A percentile compares a stretch with the other conserved stretches of the same genome.
Conservation (phyloP, 768 basidiomycete genomes). For the Daedalea quercina region DNA sequence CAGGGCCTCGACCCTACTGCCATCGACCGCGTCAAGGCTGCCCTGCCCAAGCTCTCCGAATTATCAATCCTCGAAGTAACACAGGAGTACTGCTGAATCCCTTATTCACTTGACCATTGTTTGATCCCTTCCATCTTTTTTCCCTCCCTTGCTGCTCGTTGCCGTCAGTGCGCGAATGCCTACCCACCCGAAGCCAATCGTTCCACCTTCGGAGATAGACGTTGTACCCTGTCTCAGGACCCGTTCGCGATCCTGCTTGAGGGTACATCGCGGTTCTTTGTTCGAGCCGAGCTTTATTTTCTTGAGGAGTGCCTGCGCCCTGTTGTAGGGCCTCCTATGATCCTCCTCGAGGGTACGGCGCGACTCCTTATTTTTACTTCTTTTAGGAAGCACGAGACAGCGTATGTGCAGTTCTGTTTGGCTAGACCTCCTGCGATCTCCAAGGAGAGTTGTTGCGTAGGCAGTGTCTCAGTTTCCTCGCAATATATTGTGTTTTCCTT, state of each 20-base stretch:
- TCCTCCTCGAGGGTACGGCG: constrained; percentile 52
- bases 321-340: constrained; percentile 23
- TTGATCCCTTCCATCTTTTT: neutral
- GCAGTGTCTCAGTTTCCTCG: too few species aligned
- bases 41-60: neutral
- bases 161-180: neutral
- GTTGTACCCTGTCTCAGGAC: neutral
- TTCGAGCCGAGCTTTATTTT: too few species aligned
- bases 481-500: too few species aligned
- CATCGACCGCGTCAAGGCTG: neutral
- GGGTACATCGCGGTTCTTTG: neutral
- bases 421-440: too few species aligned
- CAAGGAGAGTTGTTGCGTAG: too few species aligned
- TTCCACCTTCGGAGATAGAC: neutral
- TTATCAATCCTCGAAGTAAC: neutral
- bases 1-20: neutral
- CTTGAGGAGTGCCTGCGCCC: too few species aligned
- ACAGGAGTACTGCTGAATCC: neutral
- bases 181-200: neutral
- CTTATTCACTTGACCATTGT: too few species aligned
- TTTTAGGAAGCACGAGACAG: too few species aligned
- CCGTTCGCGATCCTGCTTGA: neutral
- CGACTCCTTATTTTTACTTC: constrained; percentile 34
- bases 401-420: too few species aligned
- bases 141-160: neutral